Evolutionary conservation across 495 filamentous ascomycete species (phyloP).

Genomic region (Xylaria grammica): DNA sequence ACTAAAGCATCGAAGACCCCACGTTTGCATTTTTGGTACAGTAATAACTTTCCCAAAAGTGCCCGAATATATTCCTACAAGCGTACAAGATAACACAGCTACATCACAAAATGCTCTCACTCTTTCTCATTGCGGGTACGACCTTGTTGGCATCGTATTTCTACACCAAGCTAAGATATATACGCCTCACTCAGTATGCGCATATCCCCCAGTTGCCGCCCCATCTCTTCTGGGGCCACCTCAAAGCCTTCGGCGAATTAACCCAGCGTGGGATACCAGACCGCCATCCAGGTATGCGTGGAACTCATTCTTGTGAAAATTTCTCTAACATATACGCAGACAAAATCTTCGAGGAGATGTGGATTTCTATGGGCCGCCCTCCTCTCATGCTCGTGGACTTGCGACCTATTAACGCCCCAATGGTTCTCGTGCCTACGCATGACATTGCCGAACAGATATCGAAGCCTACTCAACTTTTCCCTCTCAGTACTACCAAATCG

Average conservation of each 20-base stretch:
- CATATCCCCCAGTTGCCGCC: conserved; percentile 38
- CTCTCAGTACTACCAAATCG: conserved; percentile 50
- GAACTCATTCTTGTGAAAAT: not conserved
- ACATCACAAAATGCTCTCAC: not conserved
- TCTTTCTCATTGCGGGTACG: not conserved
- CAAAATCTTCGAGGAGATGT: conserved; percentile 27
- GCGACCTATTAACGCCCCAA: conserved; percentile 37
- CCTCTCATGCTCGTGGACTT: conserved; percentile 41
- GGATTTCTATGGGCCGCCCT: conserved; percentile 30
- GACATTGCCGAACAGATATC: conserved; percentile 50
- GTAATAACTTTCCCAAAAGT: too few species aligned
- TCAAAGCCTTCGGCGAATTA: conserved; percentile 34
- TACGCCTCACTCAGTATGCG: conserved; percentile 30
- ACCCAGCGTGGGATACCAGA: conserved; percentile 23
- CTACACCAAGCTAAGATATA: not conserved
- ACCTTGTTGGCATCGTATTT: not conserved
- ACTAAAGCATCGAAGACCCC: too few species aligned
- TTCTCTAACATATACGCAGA: conserved; percentile 16
- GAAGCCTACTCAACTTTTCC: conserved; percentile 40
- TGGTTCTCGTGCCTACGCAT: conserved; percentile 48
- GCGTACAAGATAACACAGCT: too few species aligned
- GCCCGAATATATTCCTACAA: too few species aligned
- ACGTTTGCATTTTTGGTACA: too few species aligned
- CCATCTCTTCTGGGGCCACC: conserved; percentile 42
- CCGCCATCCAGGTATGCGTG: conserved; percentile 34